Evolutionary conservation across 495 filamentous ascomycete genomes (phyloP), one percentile per base, ranked within the genome.

Genomic region (Podospora sp.): DNA sequence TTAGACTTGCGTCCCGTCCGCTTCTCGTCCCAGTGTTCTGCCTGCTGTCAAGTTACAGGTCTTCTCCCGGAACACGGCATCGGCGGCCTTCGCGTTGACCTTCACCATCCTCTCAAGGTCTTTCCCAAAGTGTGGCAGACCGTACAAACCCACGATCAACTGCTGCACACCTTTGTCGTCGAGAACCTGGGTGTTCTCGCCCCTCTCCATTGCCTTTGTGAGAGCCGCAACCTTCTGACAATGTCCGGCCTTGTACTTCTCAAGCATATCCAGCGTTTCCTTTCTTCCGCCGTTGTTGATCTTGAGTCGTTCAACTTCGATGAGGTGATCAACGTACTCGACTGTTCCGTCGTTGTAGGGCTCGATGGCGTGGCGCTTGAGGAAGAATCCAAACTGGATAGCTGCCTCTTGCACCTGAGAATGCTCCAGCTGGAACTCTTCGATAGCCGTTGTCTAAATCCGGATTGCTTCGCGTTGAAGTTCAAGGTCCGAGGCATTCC

Each of bases 261-360:
- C 50, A 3, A 69, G 63, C 21, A 55, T 66, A 6, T 57, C 16
- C n/a, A 69, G 33, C 18, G 21, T 40, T 5, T 56, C 29, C 12
- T 53, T 29, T n/a, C 33, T 35, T 9, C 68, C 52, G 21, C 52
- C 52, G 21, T 9, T 56, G 7, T 56, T 56, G 16, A 60, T 27
- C 25, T 67, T 50, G 33, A 68, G 16, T n/a, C 59, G 49, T 8
- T 73, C 69, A 8, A 74, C 62, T 20, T 68, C 52, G n/a, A 81
- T 79, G 5, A 80, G 60, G 60, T 69, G 57, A 33, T 79, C 78
- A 25, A 82, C 68, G 56, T 82, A 82, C 2, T 67, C 81, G 0
- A 80, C 8, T 2, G 72, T 81, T 0, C 77, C 75, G 59, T 83
- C 79, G 52, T 82, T 82, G 60, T 70, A 78, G 0, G 72, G 68